A percentile compares a stretch with the other conserved stretches of the same genome.
Conservation (phyloP, 768 basidiomycete species). For the Hypholoma sublateritium region DNA sequence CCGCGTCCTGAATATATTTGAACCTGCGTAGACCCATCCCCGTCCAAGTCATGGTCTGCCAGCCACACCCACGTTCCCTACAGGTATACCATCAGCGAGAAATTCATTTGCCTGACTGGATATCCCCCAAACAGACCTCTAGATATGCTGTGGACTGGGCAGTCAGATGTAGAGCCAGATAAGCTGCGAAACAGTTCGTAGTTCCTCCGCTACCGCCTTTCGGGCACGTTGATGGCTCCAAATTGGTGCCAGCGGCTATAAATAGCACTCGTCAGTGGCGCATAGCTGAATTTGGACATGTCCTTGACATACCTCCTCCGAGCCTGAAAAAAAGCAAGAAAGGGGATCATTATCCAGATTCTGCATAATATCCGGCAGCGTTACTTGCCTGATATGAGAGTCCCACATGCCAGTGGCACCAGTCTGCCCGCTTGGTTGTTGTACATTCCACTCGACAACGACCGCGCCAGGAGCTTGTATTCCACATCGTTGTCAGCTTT, state of each 20-base stretch:
- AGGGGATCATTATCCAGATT: neutral
- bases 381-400: conserved; percentile 45
- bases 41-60: conserved; percentile 78
- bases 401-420: conserved; percentile 60
- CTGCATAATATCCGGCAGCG: neutral
- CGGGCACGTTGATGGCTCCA: conserved; percentile 46
- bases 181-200: conserved; percentile 59
- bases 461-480: conserved; percentile 55
- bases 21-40: conserved; percentile 44
- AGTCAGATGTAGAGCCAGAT: conserved; percentile 64
- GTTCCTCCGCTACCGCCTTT: conserved; percentile 35
- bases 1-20: conserved; percentile 69
- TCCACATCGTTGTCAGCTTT: neutral
- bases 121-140: conserved; percentile 41
- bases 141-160: conserved; percentile 54
- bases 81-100: neutral
- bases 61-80: conserved; percentile 79
- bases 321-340: conserved; percentile 6
- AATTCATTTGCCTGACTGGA: neutral
- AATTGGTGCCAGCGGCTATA: conserved; percentile 52
- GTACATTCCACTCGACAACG: conserved; percentile 67
- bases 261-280: neutral
- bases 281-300: no score
- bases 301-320: conserved; percentile 35
- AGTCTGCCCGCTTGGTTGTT: conserved; percentile 47